Conservation (phyloP, 441 rosid species). For the Melastoma candidum region DNA sequence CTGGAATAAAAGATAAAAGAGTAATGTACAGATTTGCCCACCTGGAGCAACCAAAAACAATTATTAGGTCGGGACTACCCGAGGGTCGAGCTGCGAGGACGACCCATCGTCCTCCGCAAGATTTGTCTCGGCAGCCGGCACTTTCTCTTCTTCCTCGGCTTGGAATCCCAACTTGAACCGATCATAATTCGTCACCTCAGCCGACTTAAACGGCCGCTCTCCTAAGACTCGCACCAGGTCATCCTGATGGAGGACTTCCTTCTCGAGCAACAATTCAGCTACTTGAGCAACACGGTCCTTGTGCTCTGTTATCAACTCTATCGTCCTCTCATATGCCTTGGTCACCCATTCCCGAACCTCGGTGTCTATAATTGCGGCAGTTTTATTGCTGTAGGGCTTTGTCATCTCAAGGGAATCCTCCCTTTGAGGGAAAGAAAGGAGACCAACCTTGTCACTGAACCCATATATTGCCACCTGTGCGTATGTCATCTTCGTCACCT, state of each 20-base stretch:
- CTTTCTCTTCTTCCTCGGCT: too few species aligned
- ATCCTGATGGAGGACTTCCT: constrained; percentile 65
- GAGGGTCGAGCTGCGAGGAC: constrained; percentile 46
- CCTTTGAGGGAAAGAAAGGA: constrained; percentile 54
- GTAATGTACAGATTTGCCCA: too few species aligned
- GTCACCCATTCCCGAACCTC: constrained; percentile 67
- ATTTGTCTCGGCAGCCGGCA: constrained; percentile 10
- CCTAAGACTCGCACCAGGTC: constrained; percentile 50
- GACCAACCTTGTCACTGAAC: constrained; percentile 67
- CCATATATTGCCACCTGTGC: constrained; percentile 77
- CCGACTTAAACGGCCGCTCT: constrained; percentile 52
- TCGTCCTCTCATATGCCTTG: constrained; percentile 43
- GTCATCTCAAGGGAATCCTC: constrained; percentile 46
- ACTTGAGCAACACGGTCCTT: constrained; percentile 50
- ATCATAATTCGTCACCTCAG: constrained; percentile 47
- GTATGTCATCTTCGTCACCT: constrained; percentile 70
- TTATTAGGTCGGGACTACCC: constrained; percentile 47
- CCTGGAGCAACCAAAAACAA: too few species aligned
- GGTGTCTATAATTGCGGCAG: constrained; percentile 49
- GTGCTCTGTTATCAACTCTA: constrained; percentile 44
- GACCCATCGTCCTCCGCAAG: constrained; percentile 38
- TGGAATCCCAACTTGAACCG: constrained; percentile 49
- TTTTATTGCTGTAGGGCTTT: constrained; percentile 70
- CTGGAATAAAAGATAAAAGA: too few species aligned
- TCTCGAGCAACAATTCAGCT: constrained; percentile 57